phyloP scores from a whole-genome alignment of 1,284 basidiomycete species.

The Volvariella surrecta region DNA sequence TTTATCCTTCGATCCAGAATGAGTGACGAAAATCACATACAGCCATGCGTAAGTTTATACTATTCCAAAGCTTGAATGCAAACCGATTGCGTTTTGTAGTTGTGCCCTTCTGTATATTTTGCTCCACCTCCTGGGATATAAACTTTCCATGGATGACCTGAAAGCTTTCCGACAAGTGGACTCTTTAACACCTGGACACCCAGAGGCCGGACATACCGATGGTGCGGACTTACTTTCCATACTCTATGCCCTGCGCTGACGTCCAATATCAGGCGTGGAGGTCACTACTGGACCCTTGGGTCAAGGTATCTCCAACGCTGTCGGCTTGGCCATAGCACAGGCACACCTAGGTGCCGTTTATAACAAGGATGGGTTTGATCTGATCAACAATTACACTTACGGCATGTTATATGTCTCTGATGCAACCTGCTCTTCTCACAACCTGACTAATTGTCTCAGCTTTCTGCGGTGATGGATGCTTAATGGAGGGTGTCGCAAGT shows the following conservation, averaged over 20 bases:
- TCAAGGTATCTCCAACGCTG: conserved; percentile 89
- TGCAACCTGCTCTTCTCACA: conserved; percentile 1
- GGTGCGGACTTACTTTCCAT: conserved; percentile 32
- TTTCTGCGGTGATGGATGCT: conserved; percentile 90
- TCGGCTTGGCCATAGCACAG: conserved; percentile 91
- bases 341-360: conserved; percentile 83
- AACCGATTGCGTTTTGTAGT: conserved; percentile 27
- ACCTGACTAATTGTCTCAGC: conserved; percentile 31
- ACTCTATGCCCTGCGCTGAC: neutral
- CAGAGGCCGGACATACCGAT: conserved; percentile 82
- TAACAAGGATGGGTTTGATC: conserved; percentile 81
- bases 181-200: conserved; percentile 88
- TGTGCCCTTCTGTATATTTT: conserved; percentile 83
- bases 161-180: conserved; percentile 82
- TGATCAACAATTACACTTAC: conserved; percentile 90
- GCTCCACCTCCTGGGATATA: conserved; percentile 80
- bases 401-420: conserved; percentile 41
- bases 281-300: conserved; percentile 96
- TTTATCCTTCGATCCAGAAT: neutral
- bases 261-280: conserved; percentile 55
- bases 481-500: conserved; percentile 91
- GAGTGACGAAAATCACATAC: conserved; percentile 1
- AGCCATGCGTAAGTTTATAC: conserved; percentile 59
- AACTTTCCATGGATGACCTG: conserved; percentile 78
- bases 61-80: conserved; percentile 3